These are phyloP conservation scores for Boehmeria nivea DNA, from an alignment of 306 rosid genomes.

Conservation along the genomic window DNA sequence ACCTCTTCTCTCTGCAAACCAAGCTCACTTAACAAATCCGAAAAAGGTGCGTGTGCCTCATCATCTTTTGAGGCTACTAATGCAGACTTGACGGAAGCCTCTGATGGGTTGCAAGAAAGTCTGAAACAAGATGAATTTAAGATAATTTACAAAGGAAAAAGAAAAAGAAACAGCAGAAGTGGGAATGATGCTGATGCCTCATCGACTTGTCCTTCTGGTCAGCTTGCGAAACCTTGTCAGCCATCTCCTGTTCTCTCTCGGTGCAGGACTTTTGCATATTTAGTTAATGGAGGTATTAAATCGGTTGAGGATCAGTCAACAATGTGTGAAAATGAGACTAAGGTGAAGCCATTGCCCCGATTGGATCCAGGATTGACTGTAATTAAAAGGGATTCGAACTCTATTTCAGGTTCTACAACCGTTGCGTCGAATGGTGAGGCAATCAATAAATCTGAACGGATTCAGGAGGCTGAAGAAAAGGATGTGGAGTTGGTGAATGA, in stretches of 20 bases:
- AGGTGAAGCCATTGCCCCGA: conserved; percentile 29
- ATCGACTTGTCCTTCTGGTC: conserved; percentile 1
- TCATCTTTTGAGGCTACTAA: too few relatives aligned
- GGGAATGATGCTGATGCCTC: conserved; percentile 19
- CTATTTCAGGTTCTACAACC: conserved; percentile 28
- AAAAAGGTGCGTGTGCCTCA: too few relatives aligned
- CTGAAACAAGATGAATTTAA: conserved; percentile 9
- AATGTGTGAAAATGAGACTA: conserved; percentile 20
- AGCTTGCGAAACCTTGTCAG: conserved; percentile 21
- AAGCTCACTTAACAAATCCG: too few relatives aligned
- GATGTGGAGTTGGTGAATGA: conserved; percentile 20
- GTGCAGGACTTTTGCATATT: conserved; percentile 32
- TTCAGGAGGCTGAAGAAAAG: conserved; percentile 27
- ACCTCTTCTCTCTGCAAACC: too few relatives aligned
- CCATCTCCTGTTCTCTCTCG: conserved; percentile 41
- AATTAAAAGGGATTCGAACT: conserved; percentile 24
- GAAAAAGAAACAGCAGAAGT: conserved; percentile 17
- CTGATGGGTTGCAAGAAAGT: conserved; percentile 19
- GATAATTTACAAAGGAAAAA: conserved; percentile 14
- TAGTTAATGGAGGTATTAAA: conserved; percentile 22
- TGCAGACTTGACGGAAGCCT: conserved; percentile 16
- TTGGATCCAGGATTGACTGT: conserved; percentile 34
- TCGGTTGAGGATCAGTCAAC: conserved; percentile 27
- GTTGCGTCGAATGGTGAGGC: conserved; percentile 25
- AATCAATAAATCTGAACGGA: conserved; percentile 17